phyloP scores from a whole-genome alignment of 2,329 filamentous ascomycete species.

The Polytolypa hystricis region DNA sequence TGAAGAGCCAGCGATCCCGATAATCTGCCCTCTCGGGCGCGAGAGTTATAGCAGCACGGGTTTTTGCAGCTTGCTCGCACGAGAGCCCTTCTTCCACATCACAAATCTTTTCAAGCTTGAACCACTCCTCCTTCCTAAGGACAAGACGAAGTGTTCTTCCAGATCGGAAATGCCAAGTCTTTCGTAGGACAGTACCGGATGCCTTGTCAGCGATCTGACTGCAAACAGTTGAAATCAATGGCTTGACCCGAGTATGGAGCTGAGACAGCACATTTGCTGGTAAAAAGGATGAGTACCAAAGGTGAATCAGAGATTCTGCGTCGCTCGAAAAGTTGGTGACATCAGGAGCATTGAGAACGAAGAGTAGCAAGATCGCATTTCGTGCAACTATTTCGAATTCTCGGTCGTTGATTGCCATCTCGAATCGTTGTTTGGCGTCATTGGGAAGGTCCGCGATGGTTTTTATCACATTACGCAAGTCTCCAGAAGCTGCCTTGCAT shows the following conservation, averaged over 20 bases:
- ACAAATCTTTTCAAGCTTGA: constrained; percentile 8
- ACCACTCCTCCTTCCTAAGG: not conserved
- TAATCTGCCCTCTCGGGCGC: constrained; percentile 22
- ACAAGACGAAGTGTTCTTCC: not conserved
- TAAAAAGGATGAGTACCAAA: constrained; percentile 39
- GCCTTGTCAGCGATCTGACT: constrained; percentile 22
- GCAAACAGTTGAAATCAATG: constrained; percentile 25
- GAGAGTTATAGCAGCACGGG: constrained; percentile 20
- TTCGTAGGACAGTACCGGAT: not conserved
- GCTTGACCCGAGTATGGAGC: constrained; percentile 17
- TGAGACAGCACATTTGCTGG: constrained; percentile 12
- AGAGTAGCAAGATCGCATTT: constrained; percentile 32
- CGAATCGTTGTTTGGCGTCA: constrained; percentile 16
- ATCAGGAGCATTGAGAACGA: constrained; percentile 15
- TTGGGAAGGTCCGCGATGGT: constrained; percentile 26
- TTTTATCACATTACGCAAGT: constrained; percentile 34
- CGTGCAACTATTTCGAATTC: constrained; percentile 29
- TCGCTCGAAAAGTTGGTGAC: constrained; percentile 20
- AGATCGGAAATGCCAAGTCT: not conserved
- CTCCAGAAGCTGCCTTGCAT: constrained; percentile 35
- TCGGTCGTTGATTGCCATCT: constrained; percentile 31
- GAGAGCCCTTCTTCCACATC: constrained; percentile 17
- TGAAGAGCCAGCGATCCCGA: constrained; percentile 20
- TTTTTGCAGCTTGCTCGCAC: too few relatives aligned
- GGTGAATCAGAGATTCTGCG: constrained; percentile 34